Evolutionary conservation across 805 yeast species (phyloP).

Genomic region (Tetrapisispora pingtungensis): DNA sequence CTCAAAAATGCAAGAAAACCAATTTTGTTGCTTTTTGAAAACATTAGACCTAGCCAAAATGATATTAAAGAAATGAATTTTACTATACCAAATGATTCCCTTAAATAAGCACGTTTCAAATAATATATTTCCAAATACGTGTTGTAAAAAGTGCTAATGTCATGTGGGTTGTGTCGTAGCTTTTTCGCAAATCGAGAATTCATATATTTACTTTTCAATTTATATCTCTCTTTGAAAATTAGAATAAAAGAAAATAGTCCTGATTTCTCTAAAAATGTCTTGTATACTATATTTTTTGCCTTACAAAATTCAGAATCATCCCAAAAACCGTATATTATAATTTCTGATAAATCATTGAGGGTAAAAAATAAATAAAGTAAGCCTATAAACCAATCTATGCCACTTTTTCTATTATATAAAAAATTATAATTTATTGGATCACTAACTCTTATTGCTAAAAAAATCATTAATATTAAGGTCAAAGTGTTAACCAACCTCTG

Average conservation of each 20-base stretch:
- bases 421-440: background rate
- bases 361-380: background rate
- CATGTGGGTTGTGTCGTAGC: too few relatives aligned
- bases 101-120: background rate
- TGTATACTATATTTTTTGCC: background rate
- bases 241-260: background rate
- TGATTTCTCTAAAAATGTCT: background rate
- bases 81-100: background rate
- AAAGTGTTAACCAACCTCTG: background rate
- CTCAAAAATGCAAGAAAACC: background rate
- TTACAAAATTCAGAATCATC: conserved; percentile 1
- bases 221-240: background rate
- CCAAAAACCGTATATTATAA: conserved; percentile 1
- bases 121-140: too few relatives aligned
- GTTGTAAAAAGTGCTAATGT: too few relatives aligned
- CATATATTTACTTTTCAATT: background rate
- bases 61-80: background rate
- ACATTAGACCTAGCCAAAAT: background rate
- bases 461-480: background rate
- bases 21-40: background rate
- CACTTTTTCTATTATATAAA: background rate
- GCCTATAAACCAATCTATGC: background rate
- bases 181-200: too few relatives aligned
- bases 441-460: background rate
- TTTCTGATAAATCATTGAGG: background rate